Percentiles rank a stretch among this genome's conserved stretches.
Conservation (phyloP, 1,139 yeast species). For the Diutina siamensis region DNA sequence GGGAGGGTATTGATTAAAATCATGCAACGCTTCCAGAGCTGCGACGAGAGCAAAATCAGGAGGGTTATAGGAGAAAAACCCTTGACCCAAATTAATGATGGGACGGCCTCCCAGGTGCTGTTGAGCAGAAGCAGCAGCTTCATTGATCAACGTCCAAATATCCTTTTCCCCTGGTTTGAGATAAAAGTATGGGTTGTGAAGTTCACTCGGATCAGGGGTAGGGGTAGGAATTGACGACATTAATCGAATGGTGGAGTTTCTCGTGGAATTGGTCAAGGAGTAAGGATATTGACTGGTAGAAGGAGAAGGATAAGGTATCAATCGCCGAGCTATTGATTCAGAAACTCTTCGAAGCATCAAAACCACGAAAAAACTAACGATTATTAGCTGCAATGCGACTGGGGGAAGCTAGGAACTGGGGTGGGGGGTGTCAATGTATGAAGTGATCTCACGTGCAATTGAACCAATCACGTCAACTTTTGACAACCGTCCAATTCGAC, state of each 20-base stretch:
- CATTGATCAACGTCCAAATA: slow-evolving; percentile 90
- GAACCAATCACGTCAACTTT: too few species aligned
- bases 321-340: not conserved
- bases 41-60: slow-evolving; percentile 83
- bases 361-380: slow-evolving; percentile 4
- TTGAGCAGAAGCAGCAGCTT: slow-evolving; percentile 80
- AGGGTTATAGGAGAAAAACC: slow-evolving; percentile 90
- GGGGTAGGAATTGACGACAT: not conserved
- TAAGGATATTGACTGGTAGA: not conserved
- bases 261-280: not conserved
- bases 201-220: slow-evolving; percentile 7
- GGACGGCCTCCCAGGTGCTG: slow-evolving; percentile 47
- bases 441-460: not conserved
- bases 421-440: not conserved
- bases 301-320: not conserved
- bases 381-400: slow-evolving; percentile 2
- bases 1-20: slow-evolving; percentile 81
- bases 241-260: not conserved
- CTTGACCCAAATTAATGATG: slow-evolving; percentile 86
- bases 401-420: not conserved
- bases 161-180: slow-evolving; percentile 57
- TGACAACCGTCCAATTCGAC: too few species aligned
- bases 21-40: slow-evolving; percentile 62
- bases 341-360: slow-evolving; percentile 3
- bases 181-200: slow-evolving; percentile 52